phyloP scores from a whole-genome alignment of 2,329 filamentous ascomycete species.

The Fusarium transvaalense region DNA sequence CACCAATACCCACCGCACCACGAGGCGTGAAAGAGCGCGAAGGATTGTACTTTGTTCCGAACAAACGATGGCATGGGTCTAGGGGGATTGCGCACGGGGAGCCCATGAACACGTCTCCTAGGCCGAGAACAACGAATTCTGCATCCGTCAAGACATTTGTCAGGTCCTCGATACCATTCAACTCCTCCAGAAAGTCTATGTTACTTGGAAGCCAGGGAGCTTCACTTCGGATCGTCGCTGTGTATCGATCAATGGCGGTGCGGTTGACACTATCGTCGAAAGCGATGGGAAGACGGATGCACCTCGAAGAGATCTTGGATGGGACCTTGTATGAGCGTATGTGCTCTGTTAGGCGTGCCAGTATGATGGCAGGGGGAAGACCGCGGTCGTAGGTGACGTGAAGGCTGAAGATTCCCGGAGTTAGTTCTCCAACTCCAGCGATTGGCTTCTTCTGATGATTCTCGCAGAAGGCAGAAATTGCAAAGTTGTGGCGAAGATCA shows the following conservation, averaged over 20 bases:
- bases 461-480: constrained; percentile 53
- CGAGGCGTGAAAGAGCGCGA: constrained; percentile 55
- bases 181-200: constrained; percentile 62
- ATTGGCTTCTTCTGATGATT: constrained; percentile 48
- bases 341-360: constrained; percentile 41
- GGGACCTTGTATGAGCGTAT: constrained; percentile 43
- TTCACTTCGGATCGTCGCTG: constrained; percentile 70
- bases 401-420: constrained; percentile 53
- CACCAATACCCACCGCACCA: constrained; percentile 53
- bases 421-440: constrained; percentile 49
- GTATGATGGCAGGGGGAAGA: constrained; percentile 36
- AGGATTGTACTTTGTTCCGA: constrained; percentile 56
- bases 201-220: constrained; percentile 74
- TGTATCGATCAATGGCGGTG: constrained; percentile 70
- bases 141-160: constrained; percentile 49
- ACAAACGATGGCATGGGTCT: constrained; percentile 52
- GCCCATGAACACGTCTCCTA: constrained; percentile 57
- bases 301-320: constrained; percentile 48
- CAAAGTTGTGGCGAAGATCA: constrained; percentile 51
- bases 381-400: constrained; percentile 49
- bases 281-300: constrained; percentile 54
- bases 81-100: constrained; percentile 55
- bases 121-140: constrained; percentile 54
- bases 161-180: constrained; percentile 52
- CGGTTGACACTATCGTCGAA: constrained; percentile 56